Evolutionary conservation across 2,329 filamentous ascomycete species (phyloP).

Genomic region (Domatiomyces globalis): DNA sequence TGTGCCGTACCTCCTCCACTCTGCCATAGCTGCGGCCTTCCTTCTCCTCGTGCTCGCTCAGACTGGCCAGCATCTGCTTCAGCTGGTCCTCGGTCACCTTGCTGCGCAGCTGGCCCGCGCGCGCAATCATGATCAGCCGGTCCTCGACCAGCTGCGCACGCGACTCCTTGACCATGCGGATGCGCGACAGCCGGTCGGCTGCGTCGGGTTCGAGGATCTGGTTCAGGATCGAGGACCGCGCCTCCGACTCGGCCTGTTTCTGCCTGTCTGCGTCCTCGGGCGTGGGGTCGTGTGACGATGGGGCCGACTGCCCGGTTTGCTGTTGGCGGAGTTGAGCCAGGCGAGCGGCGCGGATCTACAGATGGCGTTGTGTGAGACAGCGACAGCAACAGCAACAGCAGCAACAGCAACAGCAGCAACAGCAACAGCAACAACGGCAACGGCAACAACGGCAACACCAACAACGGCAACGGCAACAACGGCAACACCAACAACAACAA

Average conservation of each 20-base stretch:
- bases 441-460: too few species aligned
- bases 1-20: slow-evolving; percentile 70
- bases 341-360: slow-evolving; percentile 75
- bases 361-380: background rate
- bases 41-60: slow-evolving; percentile 35
- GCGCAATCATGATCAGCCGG: slow-evolving; percentile 78
- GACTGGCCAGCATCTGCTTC: slow-evolving; percentile 63
- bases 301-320: slow-evolving; percentile 37
- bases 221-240: slow-evolving; percentile 60
- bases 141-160: slow-evolving; percentile 86
- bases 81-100: slow-evolving; percentile 89
- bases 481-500: too few species aligned
- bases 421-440: too few species aligned
- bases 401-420: too few species aligned
- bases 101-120: slow-evolving; percentile 67
- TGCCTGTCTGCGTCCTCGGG: slow-evolving; percentile 50
- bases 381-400: too few species aligned
- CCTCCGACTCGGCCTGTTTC: slow-evolving; percentile 50
- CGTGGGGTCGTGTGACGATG: slow-evolving; percentile 22
- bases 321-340: slow-evolving; percentile 81
- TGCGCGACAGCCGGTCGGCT: slow-evolving; percentile 81
- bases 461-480: too few species aligned
- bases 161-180: slow-evolving; percentile 86
- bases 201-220: slow-evolving; percentile 94
- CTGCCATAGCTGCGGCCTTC: slow-evolving; percentile 57